Evolutionary conservation across 768 basidiomycete species (phyloP).

Genomic region (Pulveroboletus frians): DNA sequence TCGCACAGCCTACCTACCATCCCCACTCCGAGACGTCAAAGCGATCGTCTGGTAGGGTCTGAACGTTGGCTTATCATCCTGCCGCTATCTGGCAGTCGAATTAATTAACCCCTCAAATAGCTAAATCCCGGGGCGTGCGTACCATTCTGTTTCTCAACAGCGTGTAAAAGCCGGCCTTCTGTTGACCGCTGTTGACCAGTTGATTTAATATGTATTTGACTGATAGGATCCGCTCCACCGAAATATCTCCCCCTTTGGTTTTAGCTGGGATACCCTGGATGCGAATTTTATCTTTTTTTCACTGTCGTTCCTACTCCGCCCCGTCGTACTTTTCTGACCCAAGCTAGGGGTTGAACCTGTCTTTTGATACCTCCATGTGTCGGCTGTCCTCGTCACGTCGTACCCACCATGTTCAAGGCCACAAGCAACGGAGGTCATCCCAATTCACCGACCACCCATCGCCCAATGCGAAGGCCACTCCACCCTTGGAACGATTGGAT

Average conservation of each 20-base stretch:
- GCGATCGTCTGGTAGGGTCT: conserved; percentile 15
- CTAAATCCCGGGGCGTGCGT: conserved; percentile 8
- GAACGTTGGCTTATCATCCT: conserved; percentile 6
- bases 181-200: conserved; percentile 17
- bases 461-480: conserved; percentile 9
- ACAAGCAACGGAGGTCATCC: conserved; percentile 3
- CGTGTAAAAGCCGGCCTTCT: conserved; percentile 14
- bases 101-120: conserved; percentile 31
- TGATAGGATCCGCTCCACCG: not conserved
- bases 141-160: conserved; percentile 5
- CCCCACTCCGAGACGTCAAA: conserved; percentile 6
- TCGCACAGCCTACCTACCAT: conserved; percentile 4
- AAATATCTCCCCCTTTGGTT: conserved; percentile 2
- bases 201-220: conserved; percentile 20
- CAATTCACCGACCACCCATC: conserved; percentile 7
- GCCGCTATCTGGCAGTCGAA: conserved; percentile 14
- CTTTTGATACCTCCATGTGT: not conserved
- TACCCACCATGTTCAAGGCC: not conserved
- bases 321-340: not conserved
- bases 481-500: conserved; percentile 10
- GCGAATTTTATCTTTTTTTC: not conserved
- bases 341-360: not conserved
- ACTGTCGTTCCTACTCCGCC: not conserved
- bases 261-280: not conserved
- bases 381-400: not conserved